phyloP scores from a whole-genome alignment of 345 rosid genomes.

The Microthlaspi erraticum region DNA sequence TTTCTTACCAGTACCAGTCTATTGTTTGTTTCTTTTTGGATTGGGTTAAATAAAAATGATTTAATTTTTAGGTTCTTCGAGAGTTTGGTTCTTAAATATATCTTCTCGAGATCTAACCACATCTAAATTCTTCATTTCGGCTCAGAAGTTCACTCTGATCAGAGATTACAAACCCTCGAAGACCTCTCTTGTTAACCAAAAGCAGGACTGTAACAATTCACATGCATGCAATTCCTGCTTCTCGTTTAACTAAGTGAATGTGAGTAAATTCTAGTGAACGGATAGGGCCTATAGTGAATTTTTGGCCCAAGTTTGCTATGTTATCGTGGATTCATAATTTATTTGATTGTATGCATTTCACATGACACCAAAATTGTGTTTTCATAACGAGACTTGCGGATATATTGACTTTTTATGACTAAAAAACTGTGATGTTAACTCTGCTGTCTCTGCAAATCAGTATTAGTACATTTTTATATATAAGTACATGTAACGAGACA shows the following conservation, averaged over 20 bases:
- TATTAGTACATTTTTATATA: too few species aligned
- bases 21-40: too few species aligned
- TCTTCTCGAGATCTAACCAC: slow-evolving; percentile 51
- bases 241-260: neutral
- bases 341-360: neutral
- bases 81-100: too few species aligned
- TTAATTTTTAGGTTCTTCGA: slow-evolving; percentile 42
- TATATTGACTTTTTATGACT: neutral
- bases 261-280: neutral
- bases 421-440: too few species aligned
- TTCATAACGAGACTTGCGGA: slow-evolving; percentile 16
- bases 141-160: slow-evolving; percentile 70
- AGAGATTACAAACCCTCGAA: slow-evolving; percentile 49
- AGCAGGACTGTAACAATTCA: too few species aligned
- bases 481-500: neutral
- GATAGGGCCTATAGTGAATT: neutral
- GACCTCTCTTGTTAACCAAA: slow-evolving; percentile 40
- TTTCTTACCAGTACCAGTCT: too few species aligned
- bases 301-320: neutral
- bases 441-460: too few species aligned
- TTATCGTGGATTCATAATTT: neutral
- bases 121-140: slow-evolving; percentile 69
- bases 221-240: neutral
- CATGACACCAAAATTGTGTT: neutral
- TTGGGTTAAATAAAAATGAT: too few species aligned